Conservation (phyloP, 192 early-diverging fungal species). For the Backusella australiensis region DNA sequence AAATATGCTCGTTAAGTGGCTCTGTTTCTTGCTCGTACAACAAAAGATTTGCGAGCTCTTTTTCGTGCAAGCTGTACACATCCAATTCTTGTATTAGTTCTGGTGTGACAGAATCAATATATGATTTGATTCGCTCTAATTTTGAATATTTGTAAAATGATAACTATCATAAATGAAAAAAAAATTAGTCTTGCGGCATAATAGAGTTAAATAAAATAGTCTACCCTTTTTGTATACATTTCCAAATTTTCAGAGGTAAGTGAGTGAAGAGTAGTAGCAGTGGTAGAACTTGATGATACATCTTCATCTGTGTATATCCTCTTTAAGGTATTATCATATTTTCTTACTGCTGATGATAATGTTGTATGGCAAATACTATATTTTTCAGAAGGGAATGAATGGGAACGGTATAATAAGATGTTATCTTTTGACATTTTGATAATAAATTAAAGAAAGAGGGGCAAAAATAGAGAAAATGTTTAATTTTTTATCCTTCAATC, state of each 20-base stretch:
- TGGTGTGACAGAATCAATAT: not conserved
- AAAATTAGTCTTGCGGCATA: not conserved
- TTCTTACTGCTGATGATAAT: not conserved
- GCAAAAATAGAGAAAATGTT: not conserved
- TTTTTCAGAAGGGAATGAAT: not conserved
- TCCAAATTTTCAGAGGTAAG: not conserved
- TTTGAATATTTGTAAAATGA: not conserved
- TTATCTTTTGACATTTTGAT: not conserved
- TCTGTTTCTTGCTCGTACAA: not conserved
- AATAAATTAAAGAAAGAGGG: not conserved
- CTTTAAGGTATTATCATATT: not conserved
- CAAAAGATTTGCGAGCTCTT: not conserved
- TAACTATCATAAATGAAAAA: not conserved
- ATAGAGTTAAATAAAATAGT: not conserved
- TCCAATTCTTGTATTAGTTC: not conserved
- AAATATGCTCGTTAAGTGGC: not conserved
- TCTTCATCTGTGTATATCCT: not conserved
- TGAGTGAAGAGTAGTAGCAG: not conserved
- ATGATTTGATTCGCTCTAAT: not conserved
- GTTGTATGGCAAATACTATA: not conserved
- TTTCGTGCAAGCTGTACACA: not conserved
- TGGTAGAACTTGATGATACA: not conserved
- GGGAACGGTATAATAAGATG: not conserved
- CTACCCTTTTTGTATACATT: not conserved
- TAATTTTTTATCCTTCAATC: not conserved